Evolutionary conservation across 306 rosid genomes (phyloP).

Genomic region (Acacia acuminata): DNA sequence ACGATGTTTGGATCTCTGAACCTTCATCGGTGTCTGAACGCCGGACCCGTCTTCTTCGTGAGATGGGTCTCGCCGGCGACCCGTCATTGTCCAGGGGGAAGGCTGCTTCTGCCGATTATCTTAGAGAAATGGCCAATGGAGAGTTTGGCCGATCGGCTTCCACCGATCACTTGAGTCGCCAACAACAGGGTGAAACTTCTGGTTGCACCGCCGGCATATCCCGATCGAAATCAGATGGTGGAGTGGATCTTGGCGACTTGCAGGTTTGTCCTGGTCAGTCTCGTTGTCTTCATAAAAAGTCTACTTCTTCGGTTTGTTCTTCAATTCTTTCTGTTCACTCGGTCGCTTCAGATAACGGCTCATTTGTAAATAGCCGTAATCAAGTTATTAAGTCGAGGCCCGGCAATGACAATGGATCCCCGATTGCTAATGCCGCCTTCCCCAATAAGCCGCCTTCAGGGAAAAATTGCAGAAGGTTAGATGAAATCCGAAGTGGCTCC

Average conservation of each 20-base stretch:
- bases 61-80: slow-evolving; percentile 76
- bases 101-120: slow-evolving; percentile 22
- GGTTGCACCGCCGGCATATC: slow-evolving; percentile 31
- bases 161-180: slow-evolving; percentile 46
- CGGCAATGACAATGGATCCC: slow-evolving; percentile 46
- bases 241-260: slow-evolving; percentile 21
- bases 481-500: slow-evolving; percentile 50
- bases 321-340: slow-evolving; percentile 37
- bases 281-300: slow-evolving; percentile 34
- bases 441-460: slow-evolving; percentile 70
- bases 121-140: slow-evolving; percentile 23
- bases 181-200: slow-evolving; percentile 19
- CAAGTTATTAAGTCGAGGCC: slow-evolving; percentile 39
- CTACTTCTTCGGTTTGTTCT: slow-evolving; percentile 32
- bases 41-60: slow-evolving; percentile 67
- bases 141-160: slow-evolving; percentile 55
- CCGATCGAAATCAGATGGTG: slow-evolving; percentile 70
- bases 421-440: slow-evolving; percentile 34
- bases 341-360: background rate
- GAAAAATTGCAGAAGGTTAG: slow-evolving; percentile 40
- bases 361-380: slow-evolving; percentile 47
- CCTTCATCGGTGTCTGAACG: slow-evolving; percentile 92
- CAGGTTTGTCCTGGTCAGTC: slow-evolving; percentile 6
- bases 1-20: slow-evolving; percentile 93
- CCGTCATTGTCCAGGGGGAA: slow-evolving; percentile 54